Evolutionary conservation across 139 green algal genomes (phyloP).

Genomic region (Pseudopediastrum boryanum): DNA sequence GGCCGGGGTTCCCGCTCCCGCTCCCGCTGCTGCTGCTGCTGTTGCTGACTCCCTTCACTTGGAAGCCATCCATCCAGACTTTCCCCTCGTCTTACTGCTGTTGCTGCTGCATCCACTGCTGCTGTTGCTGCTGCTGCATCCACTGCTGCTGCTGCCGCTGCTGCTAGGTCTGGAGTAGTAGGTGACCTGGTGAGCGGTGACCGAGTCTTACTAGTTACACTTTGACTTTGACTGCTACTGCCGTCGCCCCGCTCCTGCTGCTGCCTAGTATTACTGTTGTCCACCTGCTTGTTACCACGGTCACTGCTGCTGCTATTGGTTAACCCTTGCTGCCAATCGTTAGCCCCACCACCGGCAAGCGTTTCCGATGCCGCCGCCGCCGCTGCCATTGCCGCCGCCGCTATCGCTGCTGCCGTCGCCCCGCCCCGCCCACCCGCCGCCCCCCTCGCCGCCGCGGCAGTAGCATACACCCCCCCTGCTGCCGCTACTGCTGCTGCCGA

Average conservation of each 20-base stretch:
- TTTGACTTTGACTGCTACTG: not conserved
- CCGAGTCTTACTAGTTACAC: not conserved
- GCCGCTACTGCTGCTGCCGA: not conserved
- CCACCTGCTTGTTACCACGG: not conserved
- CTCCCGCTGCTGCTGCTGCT: constrained; percentile 13
- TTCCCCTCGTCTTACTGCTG: not conserved
- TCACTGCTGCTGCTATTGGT: constrained; percentile 6
- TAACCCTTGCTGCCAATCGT: not conserved
- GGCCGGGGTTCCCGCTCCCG: not conserved
- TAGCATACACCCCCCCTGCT: not conserved
- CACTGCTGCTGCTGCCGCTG: constrained; percentile 8
- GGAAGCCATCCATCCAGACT: not conserved
- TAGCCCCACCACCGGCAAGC: not conserved
- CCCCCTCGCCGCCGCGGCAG: not conserved
- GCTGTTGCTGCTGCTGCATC: not conserved
- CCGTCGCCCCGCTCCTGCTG: not conserved
- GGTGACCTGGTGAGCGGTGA: not conserved
- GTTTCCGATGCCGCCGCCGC: not conserved
- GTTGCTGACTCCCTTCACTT: not conserved
- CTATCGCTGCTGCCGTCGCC: not conserved
- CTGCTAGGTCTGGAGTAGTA: constrained; percentile 22
- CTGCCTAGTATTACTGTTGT: not conserved
- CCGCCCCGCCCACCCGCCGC: not conserved
- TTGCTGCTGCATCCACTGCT: constrained; percentile 10
- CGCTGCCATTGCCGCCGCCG: not conserved